phyloP scores from a whole-genome alignment of 2,329 filamentous ascomycete species.

The Epichloe baconii region DNA sequence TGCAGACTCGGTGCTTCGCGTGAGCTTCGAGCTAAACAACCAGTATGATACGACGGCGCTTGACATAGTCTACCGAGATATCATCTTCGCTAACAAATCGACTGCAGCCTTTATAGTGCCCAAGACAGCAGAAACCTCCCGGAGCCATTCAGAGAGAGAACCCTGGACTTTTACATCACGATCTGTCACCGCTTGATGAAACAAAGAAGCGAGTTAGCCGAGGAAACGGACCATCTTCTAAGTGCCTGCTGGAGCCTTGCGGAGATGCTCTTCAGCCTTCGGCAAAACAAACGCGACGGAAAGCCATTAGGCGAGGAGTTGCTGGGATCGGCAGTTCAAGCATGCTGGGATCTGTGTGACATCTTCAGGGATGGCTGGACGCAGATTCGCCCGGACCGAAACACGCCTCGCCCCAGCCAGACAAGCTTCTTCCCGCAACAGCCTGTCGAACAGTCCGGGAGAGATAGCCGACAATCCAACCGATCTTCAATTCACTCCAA shows the following conservation, averaged over 20 bases:
- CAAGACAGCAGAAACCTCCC: constrained; percentile 69
- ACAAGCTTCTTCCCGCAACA: constrained; percentile 51
- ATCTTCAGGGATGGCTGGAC: constrained; percentile 89
- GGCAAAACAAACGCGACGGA: constrained; percentile 66
- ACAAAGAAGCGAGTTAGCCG: constrained; percentile 62
- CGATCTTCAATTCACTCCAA: constrained; percentile 39
- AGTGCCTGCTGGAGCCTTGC: constrained; percentile 81
- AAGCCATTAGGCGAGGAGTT: constrained; percentile 69
- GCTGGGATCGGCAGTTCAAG: constrained; percentile 75
- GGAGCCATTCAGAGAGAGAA: constrained; percentile 77
- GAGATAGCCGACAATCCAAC: constrained; percentile 36
- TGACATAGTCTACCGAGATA: neutral
- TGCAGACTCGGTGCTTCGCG: constrained; percentile 74
- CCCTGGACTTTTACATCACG: constrained; percentile 87
- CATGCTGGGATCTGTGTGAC: constrained; percentile 90
- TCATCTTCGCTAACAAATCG: neutral
- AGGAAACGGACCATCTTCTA: constrained; percentile 74
- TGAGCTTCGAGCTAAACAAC: constrained; percentile 92
- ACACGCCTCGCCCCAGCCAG: constrained; percentile 72
- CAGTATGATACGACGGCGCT: constrained; percentile 38
- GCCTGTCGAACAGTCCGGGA: constrained; percentile 34
- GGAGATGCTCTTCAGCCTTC: constrained; percentile 84
- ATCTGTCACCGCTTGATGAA: constrained; percentile 95
- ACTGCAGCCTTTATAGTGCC: constrained; percentile 63
- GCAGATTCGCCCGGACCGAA: constrained; percentile 71